A percentile compares a stretch with the other conserved stretches of the same genome.
Conservation (phyloP, 176 grass and related monocot genomes). For the Musa acuminata region DNA sequence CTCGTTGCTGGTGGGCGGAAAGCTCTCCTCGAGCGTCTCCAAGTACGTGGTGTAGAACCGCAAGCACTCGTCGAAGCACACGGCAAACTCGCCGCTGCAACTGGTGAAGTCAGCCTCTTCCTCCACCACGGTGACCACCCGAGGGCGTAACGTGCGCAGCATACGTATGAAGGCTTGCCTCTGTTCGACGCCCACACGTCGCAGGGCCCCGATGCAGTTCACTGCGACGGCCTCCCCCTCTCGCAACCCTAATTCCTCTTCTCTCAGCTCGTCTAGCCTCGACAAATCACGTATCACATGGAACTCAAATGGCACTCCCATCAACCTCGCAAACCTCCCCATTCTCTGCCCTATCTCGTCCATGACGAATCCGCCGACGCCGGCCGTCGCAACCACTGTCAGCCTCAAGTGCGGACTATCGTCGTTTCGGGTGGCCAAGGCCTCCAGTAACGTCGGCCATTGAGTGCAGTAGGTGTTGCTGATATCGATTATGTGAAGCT, state of each 20-base stretch:
- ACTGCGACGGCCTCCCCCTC: constrained; percentile 17
- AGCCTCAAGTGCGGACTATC: constrained; percentile 11
- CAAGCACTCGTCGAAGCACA: constrained; percentile 20
- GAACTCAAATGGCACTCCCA: constrained; percentile 21
- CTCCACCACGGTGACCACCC: constrained; percentile 20
- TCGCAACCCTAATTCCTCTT: not conserved
- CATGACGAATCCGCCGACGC: not conserved
- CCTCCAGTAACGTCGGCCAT: constrained; percentile 97
- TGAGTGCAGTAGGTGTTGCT: constrained; percentile 99
- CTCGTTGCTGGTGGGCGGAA: constrained; percentile 14
- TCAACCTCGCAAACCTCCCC: constrained; percentile 21
- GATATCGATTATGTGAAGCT: constrained; percentile 87
- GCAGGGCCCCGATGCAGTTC: constrained; percentile 16
- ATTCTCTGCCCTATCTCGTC: constrained; percentile 13
- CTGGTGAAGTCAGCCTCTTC: constrained; percentile 18
- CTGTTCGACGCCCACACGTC: not conserved
- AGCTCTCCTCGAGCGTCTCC: constrained; percentile 25
- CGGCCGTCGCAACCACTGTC: constrained; percentile 4
- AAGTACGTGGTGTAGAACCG: constrained; percentile 14
- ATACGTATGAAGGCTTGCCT: constrained; percentile 5
- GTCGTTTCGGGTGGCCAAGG: constrained; percentile 10
- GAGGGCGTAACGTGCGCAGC: not conserved
- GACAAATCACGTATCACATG: not conserved
- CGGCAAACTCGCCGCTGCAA: not conserved
- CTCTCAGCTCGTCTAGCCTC: not conserved